Evolutionary conservation across 768 basidiomycete genomes (phyloP), one percentile per base, ranked within the genome.

Genomic region (Neoboletus magnificus): DNA sequence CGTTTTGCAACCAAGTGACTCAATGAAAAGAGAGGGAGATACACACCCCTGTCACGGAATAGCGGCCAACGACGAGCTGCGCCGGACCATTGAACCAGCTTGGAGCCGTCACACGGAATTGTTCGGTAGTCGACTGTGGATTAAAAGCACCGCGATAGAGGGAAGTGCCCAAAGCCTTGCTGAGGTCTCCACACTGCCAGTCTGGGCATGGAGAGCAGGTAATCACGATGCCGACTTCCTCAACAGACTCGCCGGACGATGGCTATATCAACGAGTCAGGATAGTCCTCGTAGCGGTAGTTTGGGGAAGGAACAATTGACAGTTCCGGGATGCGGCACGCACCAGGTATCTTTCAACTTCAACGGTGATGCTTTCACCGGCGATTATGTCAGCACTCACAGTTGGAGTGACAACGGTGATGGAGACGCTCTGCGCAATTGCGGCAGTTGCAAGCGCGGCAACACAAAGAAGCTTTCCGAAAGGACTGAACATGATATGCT

Each of bases 321-420:
- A 11, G n/a, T 10, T 12, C 5, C 10, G 23, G 42, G 4, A 22
- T 22, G 23, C 30, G n/a, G 23, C 3, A 66, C 79, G 15, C 52
- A 81, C 80, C 4, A 5, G 2, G 2, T 72, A 71, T 51, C 70
- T 69, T 45, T 75, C 73, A 10, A 82, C 57, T 52, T 76, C 66
- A 1, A 82, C 68, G 10, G 58, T 65, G 30, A 81, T 25, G 16
- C 55, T 54, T 2, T 62, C 52, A 20, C 78, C 78, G 23, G 71
- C 65, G 1, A 33, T 13, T 9, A 83, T 64, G 15, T n/a, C n/a
- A n/a, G n/a, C n/a, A n/a, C n/a, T n/a, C n/a, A n/a, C n/a, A n/a
- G n/a, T n/a, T 10, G 30, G 30, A 30, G 30, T 30, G 30, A 11
- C 1, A 10, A 30, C 11, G 10, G 30, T 10, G 12, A 32, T 2